Percentiles rank a stretch among this genome's conserved stretches.
Evolutionary conservation across 176 grass and related monocot species (phyloP).

Genomic region (Tillandsia leiboldiana): DNA sequence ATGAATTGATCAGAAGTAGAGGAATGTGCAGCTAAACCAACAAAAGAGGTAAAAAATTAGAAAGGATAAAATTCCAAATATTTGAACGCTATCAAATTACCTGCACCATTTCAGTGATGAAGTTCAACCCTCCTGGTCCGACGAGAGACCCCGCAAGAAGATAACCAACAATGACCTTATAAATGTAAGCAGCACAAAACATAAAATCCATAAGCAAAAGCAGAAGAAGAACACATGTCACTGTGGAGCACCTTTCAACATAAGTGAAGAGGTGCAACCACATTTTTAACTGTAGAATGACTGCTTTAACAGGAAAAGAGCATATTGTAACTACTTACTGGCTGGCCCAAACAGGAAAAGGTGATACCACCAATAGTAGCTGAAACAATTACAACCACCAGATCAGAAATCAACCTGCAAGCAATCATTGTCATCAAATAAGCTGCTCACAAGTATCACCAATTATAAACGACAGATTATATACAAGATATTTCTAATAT

Average conservation of each 20-base stretch:
- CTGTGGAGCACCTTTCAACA: background rate
- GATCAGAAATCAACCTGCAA: conserved; percentile 98
- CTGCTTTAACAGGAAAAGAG: background rate
- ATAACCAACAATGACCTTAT: conserved; percentile 96
- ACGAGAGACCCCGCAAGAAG: conserved; percentile 94
- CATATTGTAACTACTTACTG: conserved; percentile 50
- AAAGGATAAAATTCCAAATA: background rate
- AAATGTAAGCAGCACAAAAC: background rate
- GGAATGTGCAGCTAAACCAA: background rate
- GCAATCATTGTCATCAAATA: background rate
- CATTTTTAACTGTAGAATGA: background rate
- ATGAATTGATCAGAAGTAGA: background rate
- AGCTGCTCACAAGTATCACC: background rate
- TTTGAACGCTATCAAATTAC: conserved; percentile 35
- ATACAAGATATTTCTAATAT: background rate
- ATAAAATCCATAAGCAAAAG: background rate
- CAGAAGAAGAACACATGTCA: background rate
- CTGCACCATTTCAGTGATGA: conserved; percentile 94
- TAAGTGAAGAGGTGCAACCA: background rate
- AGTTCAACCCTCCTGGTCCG: conserved; percentile 83
- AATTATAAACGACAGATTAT: conserved; percentile 1
- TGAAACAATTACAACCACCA: conserved; percentile 92
- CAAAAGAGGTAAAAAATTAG: background rate
- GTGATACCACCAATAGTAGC: conserved; percentile 81
- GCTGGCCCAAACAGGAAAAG: conserved; percentile 86